Conservation (phyloP, 1,284 basidiomycete species). For the Naganishia sp. region DNA sequence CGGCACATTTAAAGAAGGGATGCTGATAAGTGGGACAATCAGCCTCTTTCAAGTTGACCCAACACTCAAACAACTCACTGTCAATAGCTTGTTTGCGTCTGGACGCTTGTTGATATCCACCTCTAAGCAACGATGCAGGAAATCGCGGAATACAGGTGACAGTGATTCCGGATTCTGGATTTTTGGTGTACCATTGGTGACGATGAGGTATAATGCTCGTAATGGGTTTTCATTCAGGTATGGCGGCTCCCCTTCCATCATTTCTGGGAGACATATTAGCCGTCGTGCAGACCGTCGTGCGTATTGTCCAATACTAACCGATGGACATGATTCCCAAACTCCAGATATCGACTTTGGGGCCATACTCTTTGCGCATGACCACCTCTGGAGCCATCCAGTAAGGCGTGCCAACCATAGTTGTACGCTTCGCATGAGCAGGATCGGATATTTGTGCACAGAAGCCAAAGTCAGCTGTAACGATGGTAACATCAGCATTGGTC, state of each 20-base stretch:
- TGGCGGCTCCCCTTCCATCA: slow-evolving; percentile 99
- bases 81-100: slow-evolving; percentile 76
- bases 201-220: slow-evolving; percentile 92
- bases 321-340: slow-evolving; percentile 98
- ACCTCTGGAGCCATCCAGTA: slow-evolving; percentile 99
- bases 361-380: slow-evolving; percentile 97
- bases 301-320: slow-evolving; percentile 58
- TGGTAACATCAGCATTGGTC: neutral
- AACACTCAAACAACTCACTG: slow-evolving; percentile 59
- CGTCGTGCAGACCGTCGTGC: neutral
- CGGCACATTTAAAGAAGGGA: slow-evolving; percentile 82
- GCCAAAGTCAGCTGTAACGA: slow-evolving; percentile 83
- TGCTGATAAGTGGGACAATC: slow-evolving; percentile 58
- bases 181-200: slow-evolving; percentile 96
- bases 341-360: slow-evolving; percentile 99
- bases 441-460: slow-evolving; percentile 98
- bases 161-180: slow-evolving; percentile 94
- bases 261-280: slow-evolving; percentile 63
- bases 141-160: slow-evolving; percentile 83
- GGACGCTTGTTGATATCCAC: slow-evolving; percentile 94
- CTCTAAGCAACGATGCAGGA: slow-evolving; percentile 83
- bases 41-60: slow-evolving; percentile 3
- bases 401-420: slow-evolving; percentile 99
- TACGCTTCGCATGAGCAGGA: slow-evolving; percentile 83
- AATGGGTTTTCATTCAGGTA: slow-evolving; percentile 97